phyloP scores from a whole-genome alignment of 2,329 filamentous ascomycete species.

The Coniochaeta ligniaria region DNA sequence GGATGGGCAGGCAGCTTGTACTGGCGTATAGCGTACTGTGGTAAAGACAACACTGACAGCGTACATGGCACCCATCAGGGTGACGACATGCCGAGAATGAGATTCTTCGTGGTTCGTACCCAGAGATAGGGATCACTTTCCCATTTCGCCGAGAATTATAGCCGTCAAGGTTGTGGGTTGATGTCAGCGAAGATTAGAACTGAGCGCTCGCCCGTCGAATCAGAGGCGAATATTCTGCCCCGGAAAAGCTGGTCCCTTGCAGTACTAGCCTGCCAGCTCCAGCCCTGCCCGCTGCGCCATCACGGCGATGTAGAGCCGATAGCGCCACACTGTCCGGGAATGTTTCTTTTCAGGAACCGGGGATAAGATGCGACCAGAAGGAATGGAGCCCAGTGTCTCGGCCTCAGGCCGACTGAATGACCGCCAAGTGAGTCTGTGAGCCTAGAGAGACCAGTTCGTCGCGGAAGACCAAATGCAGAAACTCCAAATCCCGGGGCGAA shows the following conservation, averaged over 20 bases:
- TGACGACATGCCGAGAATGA: background rate
- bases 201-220: background rate
- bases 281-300: background rate
- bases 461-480: background rate
- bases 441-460: no score
- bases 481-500: background rate
- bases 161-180: background rate
- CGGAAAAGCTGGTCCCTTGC: slow-evolving; percentile 1
- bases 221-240: background rate
- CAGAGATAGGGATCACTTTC: background rate
- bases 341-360: background rate
- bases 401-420: no score
- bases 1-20: no score
- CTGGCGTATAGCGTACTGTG: no score
- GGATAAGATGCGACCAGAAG: background rate
- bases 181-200: background rate
- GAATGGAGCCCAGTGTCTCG: background rate
- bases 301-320: background rate
- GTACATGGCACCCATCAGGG: background rate
- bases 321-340: background rate
- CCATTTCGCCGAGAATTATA: background rate
- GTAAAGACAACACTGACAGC: no score
- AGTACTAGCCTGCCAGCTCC: background rate
- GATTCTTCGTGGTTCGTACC: background rate
- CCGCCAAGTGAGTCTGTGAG: no score